Evolutionary conservation across 2,329 filamentous ascomycete species (phyloP).

Genomic region (Pseudocercospora musae): DNA sequence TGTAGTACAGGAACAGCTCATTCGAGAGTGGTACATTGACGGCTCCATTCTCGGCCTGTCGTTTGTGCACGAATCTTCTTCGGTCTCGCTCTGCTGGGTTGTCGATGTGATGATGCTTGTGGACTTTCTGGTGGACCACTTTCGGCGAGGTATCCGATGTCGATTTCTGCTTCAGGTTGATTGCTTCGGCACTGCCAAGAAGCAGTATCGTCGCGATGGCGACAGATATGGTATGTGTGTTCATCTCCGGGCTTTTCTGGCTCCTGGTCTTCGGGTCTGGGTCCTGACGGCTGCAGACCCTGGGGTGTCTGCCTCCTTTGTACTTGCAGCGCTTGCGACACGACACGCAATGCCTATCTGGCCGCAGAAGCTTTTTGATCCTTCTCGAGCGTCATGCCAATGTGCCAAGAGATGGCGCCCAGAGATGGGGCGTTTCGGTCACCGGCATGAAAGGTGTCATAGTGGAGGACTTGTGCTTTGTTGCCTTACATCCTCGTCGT

Average conservation of each 20-base stretch:
- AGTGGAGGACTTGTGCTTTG: background rate
- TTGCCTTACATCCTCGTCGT: background rate
- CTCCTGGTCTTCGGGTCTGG: background rate
- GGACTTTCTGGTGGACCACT: conserved; percentile 50
- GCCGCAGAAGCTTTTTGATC: conserved; percentile 6
- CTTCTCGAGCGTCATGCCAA: conserved; percentile 5
- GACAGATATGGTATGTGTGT: no score
- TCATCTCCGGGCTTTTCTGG: background rate
- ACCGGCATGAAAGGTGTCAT: background rate
- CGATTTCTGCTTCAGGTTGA: background rate
- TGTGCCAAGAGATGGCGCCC: conserved; percentile 2
- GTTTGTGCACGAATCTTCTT: conserved; percentile 40
- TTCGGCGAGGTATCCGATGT: conserved; percentile 32
- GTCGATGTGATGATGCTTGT: conserved; percentile 44
- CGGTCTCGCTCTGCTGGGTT: conserved; percentile 49
- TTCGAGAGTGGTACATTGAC: conserved; percentile 50
- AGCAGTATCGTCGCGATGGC: background rate
- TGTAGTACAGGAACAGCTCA: conserved; percentile 57
- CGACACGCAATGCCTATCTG: background rate
- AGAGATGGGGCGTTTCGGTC: background rate
- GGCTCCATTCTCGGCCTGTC: conserved; percentile 15
- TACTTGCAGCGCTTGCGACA: background rate
- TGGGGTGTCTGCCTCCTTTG: background rate
- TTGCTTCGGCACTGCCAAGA: conserved; percentile 1
- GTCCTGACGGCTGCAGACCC: background rate